These are phyloP conservation scores for Lantana camara DNA, from an alignment of 257 asterid genomes.

Conservation along the genomic window DNA sequence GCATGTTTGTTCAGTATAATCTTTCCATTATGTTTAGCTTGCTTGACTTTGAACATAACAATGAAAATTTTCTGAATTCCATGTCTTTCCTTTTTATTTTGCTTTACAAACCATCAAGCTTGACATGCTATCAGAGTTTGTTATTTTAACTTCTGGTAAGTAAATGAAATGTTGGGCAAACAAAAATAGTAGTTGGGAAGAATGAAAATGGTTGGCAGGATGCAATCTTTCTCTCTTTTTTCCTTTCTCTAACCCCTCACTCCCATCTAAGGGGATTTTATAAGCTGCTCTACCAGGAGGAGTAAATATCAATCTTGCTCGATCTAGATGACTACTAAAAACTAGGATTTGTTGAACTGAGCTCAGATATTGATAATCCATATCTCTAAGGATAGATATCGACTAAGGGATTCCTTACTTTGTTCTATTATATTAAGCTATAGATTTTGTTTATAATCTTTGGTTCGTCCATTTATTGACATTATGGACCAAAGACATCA, in stretches of 20 bases:
- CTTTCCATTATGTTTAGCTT: constrained; percentile 21
- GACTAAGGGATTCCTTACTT: not conserved
- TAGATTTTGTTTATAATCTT: not conserved
- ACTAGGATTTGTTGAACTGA: no score
- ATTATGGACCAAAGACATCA: constrained; percentile 12
- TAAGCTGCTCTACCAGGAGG: no score
- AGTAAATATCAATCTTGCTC: no score
- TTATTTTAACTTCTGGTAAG: not conserved
- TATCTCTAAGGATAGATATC: not conserved
- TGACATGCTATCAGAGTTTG: constrained; percentile 16
- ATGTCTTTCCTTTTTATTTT: constrained; percentile 8
- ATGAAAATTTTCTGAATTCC: constrained; percentile 6
- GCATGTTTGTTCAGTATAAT: constrained; percentile 15
- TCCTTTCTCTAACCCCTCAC: no score
- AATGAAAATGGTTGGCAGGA: not conserved
- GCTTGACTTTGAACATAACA: constrained; percentile 10
- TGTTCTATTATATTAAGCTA: not conserved
- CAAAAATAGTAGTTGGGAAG: not conserved
- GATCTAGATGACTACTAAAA: no score
- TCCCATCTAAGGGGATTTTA: no score
- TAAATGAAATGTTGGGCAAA: not conserved
- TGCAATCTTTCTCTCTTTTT: not conserved
- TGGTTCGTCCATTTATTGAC: constrained; percentile 11
- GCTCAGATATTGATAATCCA: no score
- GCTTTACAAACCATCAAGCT: not conserved